Base-by-base conservation (phyloP, 1,284 basidiomycete genomes). In the Cutaneotrichosporon sp. region DNA sequence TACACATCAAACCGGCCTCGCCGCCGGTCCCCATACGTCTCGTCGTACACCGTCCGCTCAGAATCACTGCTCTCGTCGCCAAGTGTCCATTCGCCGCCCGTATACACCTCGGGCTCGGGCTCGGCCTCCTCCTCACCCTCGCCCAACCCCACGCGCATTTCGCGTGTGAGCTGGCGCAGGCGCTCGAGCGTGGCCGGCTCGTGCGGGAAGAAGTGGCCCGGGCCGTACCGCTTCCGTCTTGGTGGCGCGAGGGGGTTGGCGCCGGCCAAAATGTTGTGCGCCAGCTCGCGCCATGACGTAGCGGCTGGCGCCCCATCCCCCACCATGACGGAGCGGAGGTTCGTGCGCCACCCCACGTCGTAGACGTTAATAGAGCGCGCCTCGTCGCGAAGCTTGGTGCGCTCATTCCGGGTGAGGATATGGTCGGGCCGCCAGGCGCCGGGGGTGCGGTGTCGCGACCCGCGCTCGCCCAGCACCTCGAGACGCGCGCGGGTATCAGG, bases 311-410 rank as follows among this genome's bases (percentile, higher is more conserved):
- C 16, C 20, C 55, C 14, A 27, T 67, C 66, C 9, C 70, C 72
- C 20, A 75, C 38, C 55, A 76, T 68, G 2, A 69, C 49, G 4
- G 50, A 22, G 4, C 54, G 56, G 10, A 77, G 52, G 69, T 94
- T 94, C 67, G 79, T 82, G 49, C 82, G 81, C 85, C 86, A 89
- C 7, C 92, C 91, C 4, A 92, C 70, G 74, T 93, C 87, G 70
- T 91, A 95, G 18, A 90, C 65, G 24, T 84, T 84, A 56, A 92
- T 85, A 20, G 83, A 74, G 3, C 83, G 79, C 65, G 91, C 89
- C 20, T 89, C 89, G 20, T 84, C 82, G 52, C 83, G 84, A 0
- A 93, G 86, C 3, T 89, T 80, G 31, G 82, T 78, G 29, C 91
- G 84, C 76, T 95, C 91, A 1, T 78, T 72, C 59, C 84, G 85